Evolutionary conservation across 192 early-diverging fungal genomes (phyloP).

Genomic region (Piromyces finnis): DNA sequence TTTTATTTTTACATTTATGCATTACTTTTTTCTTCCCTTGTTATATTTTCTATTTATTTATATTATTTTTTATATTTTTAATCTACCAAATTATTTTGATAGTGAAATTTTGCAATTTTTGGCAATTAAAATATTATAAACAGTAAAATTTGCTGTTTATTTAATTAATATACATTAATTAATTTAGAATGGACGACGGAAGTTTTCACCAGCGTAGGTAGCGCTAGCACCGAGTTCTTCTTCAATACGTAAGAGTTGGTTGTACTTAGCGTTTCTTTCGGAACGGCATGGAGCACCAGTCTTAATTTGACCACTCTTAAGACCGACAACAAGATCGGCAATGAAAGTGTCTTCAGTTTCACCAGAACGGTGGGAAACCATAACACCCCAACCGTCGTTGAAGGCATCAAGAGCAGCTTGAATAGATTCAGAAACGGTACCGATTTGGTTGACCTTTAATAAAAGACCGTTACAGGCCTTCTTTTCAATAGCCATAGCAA

Average conservation of each 20-base stretch:
- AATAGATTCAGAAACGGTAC: conserved; percentile 90
- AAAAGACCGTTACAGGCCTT: conserved; percentile 86
- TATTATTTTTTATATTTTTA: too few relatives aligned
- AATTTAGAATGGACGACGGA: conserved; percentile 41
- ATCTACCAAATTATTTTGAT: too few relatives aligned
- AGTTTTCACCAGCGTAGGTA: conserved; percentile 83
- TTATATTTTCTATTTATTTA: too few relatives aligned
- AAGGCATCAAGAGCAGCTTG: conserved; percentile 58
- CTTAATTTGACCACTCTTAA: conserved; percentile 90
- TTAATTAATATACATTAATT: neutral
- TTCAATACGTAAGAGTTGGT: conserved; percentile 95
- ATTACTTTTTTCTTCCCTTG: too few relatives aligned
- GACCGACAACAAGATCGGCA: conserved; percentile 91
- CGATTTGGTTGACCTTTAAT: conserved; percentile 99
- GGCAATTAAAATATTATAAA: too few relatives aligned
- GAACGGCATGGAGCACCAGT: conserved; percentile 96
- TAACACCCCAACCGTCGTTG: conserved; percentile 90
- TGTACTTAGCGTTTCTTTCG: conserved; percentile 96
- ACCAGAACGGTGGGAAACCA: conserved; percentile 98
- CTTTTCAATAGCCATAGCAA: conserved; percentile 75
- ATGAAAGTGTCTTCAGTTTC: conserved; percentile 97
- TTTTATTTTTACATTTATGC: too few relatives aligned
- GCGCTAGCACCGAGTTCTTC: conserved; percentile 85
- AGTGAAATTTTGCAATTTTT: too few relatives aligned
- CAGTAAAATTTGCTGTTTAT: too few relatives aligned